phyloP scores from a whole-genome alignment of 2,329 filamentous ascomycete species.

The Paecilomyces formosus region DNA sequence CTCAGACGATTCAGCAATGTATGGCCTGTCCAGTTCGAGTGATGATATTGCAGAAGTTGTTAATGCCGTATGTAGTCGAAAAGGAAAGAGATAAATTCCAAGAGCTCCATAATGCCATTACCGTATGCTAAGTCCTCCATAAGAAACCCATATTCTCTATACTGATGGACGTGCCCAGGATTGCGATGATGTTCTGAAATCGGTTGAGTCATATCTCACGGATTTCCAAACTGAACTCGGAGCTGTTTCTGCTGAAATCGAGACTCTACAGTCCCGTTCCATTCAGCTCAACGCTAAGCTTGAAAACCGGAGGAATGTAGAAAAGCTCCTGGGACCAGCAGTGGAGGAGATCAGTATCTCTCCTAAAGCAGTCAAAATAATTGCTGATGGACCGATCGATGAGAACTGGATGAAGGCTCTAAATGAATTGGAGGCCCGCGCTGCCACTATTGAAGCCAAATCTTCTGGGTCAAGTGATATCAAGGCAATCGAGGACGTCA shows the following conservation, averaged over 20 bases:
- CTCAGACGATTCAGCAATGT: constrained; percentile 67
- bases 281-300: constrained; percentile 73
- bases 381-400: constrained; percentile 82
- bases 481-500: constrained; percentile 76
- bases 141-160: neutral
- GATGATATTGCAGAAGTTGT: constrained; percentile 1
- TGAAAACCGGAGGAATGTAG: constrained; percentile 82
- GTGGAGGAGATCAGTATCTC: constrained; percentile 90
- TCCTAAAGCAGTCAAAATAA: constrained; percentile 73
- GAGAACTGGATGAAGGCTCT: constrained; percentile 80
- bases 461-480: constrained; percentile 53
- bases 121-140: constrained; percentile 24
- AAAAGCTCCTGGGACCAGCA: constrained; percentile 76
- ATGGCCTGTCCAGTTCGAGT: constrained; percentile 29
- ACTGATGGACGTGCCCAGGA: constrained; percentile 38
- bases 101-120: constrained; percentile 81
- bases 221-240: constrained; percentile 92
- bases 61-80: constrained; percentile 49
- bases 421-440: constrained; percentile 74
- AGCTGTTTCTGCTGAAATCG: constrained; percentile 88
- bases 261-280: constrained; percentile 82
- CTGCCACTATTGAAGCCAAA: constrained; percentile 62
- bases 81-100: constrained; percentile 78
- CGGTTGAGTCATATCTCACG: constrained; percentile 84
- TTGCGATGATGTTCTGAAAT: constrained; percentile 88